Evolutionary conservation across 2,329 filamentous ascomycete genomes (phyloP).

Genomic region (Claviceps sp.): DNA sequence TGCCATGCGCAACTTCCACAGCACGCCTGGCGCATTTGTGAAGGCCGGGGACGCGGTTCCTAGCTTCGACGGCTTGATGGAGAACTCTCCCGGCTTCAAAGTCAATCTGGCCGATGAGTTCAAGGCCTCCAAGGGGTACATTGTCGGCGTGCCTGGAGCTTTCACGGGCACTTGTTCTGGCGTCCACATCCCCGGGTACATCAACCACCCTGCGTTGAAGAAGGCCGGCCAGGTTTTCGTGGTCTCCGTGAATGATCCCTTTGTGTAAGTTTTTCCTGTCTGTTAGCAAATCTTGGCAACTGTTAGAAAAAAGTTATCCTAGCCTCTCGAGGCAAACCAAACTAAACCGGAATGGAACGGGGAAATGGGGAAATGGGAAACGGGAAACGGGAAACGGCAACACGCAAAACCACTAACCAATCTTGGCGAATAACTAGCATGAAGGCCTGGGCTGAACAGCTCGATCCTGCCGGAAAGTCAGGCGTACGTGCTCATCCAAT

Average conservation of each 20-base stretch:
- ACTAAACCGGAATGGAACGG: not conserved
- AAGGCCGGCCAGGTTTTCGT: conserved; percentile 77
- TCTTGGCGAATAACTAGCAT: conserved; percentile 42
- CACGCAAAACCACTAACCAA: not conserved
- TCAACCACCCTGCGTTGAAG: conserved; percentile 65
- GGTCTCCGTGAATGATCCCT: conserved; percentile 84
- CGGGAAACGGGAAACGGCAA: not conserved
- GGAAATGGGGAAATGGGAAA: not conserved
- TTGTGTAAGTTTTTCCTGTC: conserved; percentile 54
- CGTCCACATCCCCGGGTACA: conserved; percentile 73
- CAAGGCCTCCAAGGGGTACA: conserved; percentile 55
- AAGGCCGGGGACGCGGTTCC: conserved; percentile 71
- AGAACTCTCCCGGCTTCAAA: conserved; percentile 83
- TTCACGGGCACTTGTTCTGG: conserved; percentile 49
- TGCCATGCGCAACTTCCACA: conserved; percentile 43
- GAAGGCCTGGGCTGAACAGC: conserved; percentile 71
- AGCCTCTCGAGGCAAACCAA: not conserved
- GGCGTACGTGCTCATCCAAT: conserved; percentile 47
- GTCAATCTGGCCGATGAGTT: conserved; percentile 76
- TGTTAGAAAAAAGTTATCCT: not conserved
- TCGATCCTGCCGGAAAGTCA: conserved; percentile 62
- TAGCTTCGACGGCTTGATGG: conserved; percentile 60
- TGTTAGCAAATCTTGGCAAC: not conserved
- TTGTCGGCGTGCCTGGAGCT: conserved; percentile 75
- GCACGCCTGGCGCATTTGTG: conserved; percentile 49